Percentiles rank a stretch among this genome's conserved stretches.
Evolutionary conservation across 108 stramenopile species (phyloP).

Genomic region (Nitzschia inconspicua): DNA sequence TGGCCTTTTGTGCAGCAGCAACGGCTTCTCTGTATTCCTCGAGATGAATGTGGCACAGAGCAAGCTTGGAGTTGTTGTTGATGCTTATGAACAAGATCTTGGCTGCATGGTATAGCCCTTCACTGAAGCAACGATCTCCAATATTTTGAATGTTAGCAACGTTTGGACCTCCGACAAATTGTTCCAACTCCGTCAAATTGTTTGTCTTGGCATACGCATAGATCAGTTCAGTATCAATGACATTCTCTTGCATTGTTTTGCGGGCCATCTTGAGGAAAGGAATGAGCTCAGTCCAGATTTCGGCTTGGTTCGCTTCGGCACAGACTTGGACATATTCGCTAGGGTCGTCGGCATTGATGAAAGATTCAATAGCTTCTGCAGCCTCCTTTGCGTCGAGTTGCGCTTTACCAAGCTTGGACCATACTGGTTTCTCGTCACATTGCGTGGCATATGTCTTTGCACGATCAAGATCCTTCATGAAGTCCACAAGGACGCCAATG

Average conservation of each 20-base stretch:
- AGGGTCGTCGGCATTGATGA: constrained; percentile 97
- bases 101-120: constrained; percentile 96
- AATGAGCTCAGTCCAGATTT: constrained; percentile 92
- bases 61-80: constrained; percentile 99
- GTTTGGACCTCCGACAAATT: constrained; percentile 97
- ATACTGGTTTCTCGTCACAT: constrained; percentile 95
- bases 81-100: constrained; percentile 96
- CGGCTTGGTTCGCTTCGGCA: constrained; percentile 91
- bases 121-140: constrained; percentile 94
- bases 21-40: constrained; percentile 99
- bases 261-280: constrained; percentile 99
- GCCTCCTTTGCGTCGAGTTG: constrained; percentile 96
- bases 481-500: constrained; percentile 96
- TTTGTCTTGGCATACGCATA: constrained; percentile 96
- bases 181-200: constrained; percentile 95
- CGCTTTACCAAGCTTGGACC: constrained; percentile 98
- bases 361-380: constrained; percentile 94
- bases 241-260: constrained; percentile 94
- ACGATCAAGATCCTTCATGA: constrained; percentile 95
- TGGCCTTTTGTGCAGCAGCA: constrained; percentile 97
- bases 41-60: constrained; percentile 96
- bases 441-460: constrained; percentile 97
- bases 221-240: constrained; percentile 98
- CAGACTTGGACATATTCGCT: constrained; percentile 95
- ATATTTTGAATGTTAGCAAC: constrained; percentile 97